A percentile compares a stretch with the other conserved stretches of the same genome.
Evolutionary conservation across 2,329 filamentous ascomycete genomes (phyloP).

Genomic region (Aspergillus oerlinghausenensis): DNA sequence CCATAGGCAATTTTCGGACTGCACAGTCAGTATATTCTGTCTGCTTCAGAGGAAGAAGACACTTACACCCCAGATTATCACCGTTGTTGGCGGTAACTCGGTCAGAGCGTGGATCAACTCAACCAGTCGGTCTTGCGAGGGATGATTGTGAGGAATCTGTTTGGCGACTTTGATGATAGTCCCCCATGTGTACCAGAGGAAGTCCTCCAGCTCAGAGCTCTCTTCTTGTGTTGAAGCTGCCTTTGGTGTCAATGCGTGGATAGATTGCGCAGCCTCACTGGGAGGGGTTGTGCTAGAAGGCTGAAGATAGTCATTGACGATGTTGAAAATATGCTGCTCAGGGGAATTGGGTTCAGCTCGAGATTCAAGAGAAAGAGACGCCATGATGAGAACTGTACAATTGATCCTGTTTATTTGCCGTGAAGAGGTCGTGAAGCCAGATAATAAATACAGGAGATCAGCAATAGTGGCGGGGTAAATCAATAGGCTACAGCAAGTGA

Average conservation of each 20-base stretch:
- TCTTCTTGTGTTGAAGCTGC: background rate
- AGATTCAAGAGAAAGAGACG: constrained; percentile 1
- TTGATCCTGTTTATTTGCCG: background rate
- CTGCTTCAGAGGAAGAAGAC: background rate
- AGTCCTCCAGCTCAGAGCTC: background rate
- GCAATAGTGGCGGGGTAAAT: background rate
- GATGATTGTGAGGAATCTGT: constrained; percentile 6
- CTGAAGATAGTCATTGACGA: constrained; percentile 2
- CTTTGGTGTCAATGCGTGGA: constrained; percentile 2
- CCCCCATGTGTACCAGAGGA: constrained; percentile 8
- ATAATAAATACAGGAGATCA: background rate
- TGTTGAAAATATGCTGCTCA: background rate
- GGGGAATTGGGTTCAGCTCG: background rate
- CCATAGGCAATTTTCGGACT: constrained; percentile 4
- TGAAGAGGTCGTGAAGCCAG: background rate
- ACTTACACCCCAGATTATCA: constrained; percentile 7
- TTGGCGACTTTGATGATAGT: constrained; percentile 3
- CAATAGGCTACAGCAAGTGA: background rate
- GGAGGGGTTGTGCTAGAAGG: constrained; percentile 1
- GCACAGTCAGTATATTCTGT: background rate
- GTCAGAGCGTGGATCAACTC: constrained; percentile 6
- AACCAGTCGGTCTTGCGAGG: constrained; percentile 6
- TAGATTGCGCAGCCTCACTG: background rate
- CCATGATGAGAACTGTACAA: background rate
- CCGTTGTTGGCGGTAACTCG: constrained; percentile 3